phyloP scores from a whole-genome alignment of 306 rosid species.

The Gillenia trifoliata region DNA sequence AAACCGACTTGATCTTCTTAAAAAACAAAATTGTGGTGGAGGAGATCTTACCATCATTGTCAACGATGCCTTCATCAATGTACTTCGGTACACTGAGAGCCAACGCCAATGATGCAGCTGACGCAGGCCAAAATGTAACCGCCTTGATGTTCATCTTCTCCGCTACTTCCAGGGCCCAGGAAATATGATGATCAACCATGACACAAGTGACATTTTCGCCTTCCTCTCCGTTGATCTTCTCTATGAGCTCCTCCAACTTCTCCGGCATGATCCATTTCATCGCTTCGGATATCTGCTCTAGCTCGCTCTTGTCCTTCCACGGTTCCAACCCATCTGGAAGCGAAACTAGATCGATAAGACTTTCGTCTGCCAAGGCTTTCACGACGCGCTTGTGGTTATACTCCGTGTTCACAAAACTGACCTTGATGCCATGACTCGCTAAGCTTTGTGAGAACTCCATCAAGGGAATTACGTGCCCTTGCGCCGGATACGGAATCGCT shows the following conservation, averaged over 20 bases:
- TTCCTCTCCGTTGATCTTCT: constrained; percentile 23
- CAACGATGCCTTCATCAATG: constrained; percentile 30
- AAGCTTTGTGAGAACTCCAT: constrained; percentile 48
- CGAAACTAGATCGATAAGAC: constrained; percentile 29
- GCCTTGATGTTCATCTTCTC: constrained; percentile 34
- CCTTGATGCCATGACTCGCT: constrained; percentile 40
- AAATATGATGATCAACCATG: constrained; percentile 29
- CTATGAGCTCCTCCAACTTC: constrained; percentile 44
- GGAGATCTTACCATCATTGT: constrained; percentile 30
- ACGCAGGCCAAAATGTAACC: constrained; percentile 41
- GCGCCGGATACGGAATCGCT: constrained; percentile 62
- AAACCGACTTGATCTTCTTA: too few species aligned
- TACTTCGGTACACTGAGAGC: constrained; percentile 19
- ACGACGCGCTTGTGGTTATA: constrained; percentile 29
- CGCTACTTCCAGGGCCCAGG: constrained; percentile 52
- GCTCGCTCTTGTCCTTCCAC: constrained; percentile 31
- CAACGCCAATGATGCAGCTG: constrained; percentile 41
- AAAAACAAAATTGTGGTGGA: too few species aligned
- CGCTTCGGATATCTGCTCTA: constrained; percentile 24
- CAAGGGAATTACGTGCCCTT: constrained; percentile 76
- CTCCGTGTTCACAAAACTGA: constrained; percentile 51
- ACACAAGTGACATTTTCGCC: constrained; percentile 30
- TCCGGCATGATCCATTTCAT: constrained; percentile 27
- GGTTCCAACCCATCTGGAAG: constrained; percentile 45
- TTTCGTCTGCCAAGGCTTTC: constrained; percentile 18